Evolutionary conservation across 805 yeast genomes (phyloP).

Genomic region (Clavispora asparagi): DNA sequence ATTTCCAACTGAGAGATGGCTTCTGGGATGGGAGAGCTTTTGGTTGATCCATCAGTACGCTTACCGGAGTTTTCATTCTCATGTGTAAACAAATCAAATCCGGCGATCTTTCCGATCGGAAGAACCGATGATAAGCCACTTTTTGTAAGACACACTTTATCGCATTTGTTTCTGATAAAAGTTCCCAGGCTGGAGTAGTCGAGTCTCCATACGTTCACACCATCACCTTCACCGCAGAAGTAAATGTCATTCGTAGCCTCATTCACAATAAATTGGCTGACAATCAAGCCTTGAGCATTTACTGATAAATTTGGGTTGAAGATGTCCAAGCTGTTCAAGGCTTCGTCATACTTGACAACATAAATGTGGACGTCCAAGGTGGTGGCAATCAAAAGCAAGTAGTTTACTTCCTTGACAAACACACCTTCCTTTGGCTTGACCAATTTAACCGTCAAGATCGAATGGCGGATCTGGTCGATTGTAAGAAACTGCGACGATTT

Average conservation of each 20-base stretch:
- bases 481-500: constrained; percentile 57
- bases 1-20: constrained; percentile 57
- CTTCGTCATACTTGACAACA: constrained; percentile 55
- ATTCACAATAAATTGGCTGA: constrained; percentile 54
- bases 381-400: constrained; percentile 73
- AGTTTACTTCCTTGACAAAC: constrained; percentile 72
- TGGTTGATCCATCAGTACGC: neutral
- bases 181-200: constrained; percentile 77
- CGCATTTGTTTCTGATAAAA: constrained; percentile 82
- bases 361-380: constrained; percentile 71
- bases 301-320: constrained; percentile 81
- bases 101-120: constrained; percentile 30
- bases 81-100: constrained; percentile 26
- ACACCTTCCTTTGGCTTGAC: constrained; percentile 80
- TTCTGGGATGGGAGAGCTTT: constrained; percentile 39
- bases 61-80: constrained; percentile 9
- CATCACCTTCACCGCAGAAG: constrained; percentile 77
- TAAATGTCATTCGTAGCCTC: constrained; percentile 72
- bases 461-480: constrained; percentile 75
- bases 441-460: constrained; percentile 69
- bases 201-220: constrained; percentile 79
- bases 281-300: constrained; percentile 72
- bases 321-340: constrained; percentile 51
- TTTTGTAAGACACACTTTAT: constrained; percentile 76
- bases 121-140: constrained; percentile 42